Percentiles rank a stretch among this genome's conserved stretches.
phyloP scores from a whole-genome alignment of 306 rosid species.

The Quercus ilex region DNA sequence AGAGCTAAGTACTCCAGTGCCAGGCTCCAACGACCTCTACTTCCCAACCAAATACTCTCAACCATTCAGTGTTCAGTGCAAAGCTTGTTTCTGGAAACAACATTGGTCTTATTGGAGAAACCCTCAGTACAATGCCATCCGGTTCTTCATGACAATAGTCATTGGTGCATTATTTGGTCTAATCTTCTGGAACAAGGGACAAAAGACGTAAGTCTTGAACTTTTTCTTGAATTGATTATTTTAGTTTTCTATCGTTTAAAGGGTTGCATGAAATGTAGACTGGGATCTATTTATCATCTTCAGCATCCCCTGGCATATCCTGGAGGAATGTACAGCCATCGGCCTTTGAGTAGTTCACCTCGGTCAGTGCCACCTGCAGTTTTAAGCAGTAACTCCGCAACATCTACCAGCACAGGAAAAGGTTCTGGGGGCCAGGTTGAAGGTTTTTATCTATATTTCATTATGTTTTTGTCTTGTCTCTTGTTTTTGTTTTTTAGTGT shows the following conservation, averaged over 20 bases:
- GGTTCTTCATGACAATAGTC: slow-evolving; percentile 39
- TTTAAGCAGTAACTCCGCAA: too few species aligned
- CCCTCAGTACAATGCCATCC: slow-evolving; percentile 47
- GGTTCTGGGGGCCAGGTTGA: too few species aligned
- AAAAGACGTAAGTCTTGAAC: slow-evolving; percentile 34
- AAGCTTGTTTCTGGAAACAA: slow-evolving; percentile 86
- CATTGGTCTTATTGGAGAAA: slow-evolving; percentile 79
- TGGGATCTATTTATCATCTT: background rate
- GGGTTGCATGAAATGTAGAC: background rate
- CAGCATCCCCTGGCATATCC: too few species aligned
- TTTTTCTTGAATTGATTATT: background rate
- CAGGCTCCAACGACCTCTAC: slow-evolving; percentile 57
- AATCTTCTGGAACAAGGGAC: slow-evolving; percentile 60
- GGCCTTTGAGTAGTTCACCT: too few species aligned
- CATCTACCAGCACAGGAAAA: too few species aligned
- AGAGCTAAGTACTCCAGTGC: slow-evolving; percentile 48
- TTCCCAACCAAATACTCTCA: slow-evolving; percentile 69
- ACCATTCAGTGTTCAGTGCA: slow-evolving; percentile 47
- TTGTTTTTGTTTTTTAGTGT: too few species aligned
- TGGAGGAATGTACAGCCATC: too few species aligned
- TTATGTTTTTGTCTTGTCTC: too few species aligned
- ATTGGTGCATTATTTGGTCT: slow-evolving; percentile 55
- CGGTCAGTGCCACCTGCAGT: too few species aligned
- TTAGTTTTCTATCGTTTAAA: background rate
- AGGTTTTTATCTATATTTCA: too few species aligned